These are phyloP conservation scores for Globisporangium perplexum DNA, from an alignment of 352 stramenopile genomes.

Conservation along the genomic window DNA sequence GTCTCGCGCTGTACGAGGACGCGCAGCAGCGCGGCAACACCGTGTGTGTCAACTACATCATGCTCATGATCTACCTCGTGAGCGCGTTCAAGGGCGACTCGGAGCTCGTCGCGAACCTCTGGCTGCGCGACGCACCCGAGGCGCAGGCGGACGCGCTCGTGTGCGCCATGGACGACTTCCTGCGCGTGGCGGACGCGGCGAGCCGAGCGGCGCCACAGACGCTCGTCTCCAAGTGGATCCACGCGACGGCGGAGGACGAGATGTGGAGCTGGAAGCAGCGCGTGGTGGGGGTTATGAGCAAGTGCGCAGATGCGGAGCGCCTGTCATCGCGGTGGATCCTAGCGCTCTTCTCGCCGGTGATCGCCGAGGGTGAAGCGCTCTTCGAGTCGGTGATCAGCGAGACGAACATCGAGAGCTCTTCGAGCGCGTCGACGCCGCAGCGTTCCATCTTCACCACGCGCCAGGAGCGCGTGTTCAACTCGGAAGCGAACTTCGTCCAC, in stretches of 20 bases:
- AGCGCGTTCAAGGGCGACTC: constrained; percentile 27
- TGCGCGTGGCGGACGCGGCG: constrained; percentile 8
- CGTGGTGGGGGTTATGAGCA: constrained; percentile 5
- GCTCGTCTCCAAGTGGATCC: constrained; percentile 19
- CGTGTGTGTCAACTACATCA: constrained; percentile 21
- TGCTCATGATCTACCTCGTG: constrained; percentile 26
- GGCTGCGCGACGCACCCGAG: constrained; percentile 18
- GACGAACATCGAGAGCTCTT: background rate
- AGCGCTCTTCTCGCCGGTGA: constrained; percentile 10
- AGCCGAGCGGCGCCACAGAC: constrained; percentile 14
- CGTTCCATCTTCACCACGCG: constrained; percentile 5
- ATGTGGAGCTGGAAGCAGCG: constrained; percentile 8
- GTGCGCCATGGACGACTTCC: constrained; percentile 20
- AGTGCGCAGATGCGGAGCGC: background rate
- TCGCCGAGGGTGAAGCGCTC: background rate
- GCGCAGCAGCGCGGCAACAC: constrained; percentile 10
- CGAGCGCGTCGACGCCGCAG: background rate
- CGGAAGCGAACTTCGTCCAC: constrained; percentile 24
- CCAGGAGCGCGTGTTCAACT: constrained; percentile 23
- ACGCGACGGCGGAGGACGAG: constrained; percentile 12
- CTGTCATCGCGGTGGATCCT: constrained; percentile 2
- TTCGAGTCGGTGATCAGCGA: background rate
- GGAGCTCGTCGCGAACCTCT: constrained; percentile 14
- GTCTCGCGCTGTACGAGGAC: constrained; percentile 24
- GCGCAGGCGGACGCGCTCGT: constrained; percentile 16